A percentile compares a stretch with the other conserved stretches of the same genome.
These are phyloP conservation scores for Rhizopus stolonifer DNA, from an alignment of 371 early-diverging fungal species.

Conservation along the genomic window DNA sequence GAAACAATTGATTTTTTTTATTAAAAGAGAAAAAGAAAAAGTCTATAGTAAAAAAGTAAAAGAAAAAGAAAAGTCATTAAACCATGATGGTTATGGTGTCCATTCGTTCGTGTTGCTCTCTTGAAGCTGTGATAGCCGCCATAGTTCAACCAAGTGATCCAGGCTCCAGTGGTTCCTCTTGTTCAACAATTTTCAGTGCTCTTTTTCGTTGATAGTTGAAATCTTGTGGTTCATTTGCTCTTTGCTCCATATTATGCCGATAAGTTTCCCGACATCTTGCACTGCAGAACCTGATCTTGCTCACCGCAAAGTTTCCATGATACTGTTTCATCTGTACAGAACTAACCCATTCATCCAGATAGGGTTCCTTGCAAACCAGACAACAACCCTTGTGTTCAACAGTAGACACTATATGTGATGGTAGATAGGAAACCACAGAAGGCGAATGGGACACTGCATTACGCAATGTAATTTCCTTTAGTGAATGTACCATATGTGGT, in stretches of 20 bases:
- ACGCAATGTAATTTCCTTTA: slow-evolving; percentile 36
- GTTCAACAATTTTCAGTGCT: slow-evolving; percentile 8
- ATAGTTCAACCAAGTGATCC: slow-evolving; percentile 16
- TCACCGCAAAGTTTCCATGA: slow-evolving; percentile 47
- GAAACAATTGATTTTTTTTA: background rate
- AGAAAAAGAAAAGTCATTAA: too few species aligned
- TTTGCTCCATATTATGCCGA: background rate
- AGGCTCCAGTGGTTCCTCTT: slow-evolving; percentile 4
- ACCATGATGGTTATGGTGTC: slow-evolving; percentile 10
- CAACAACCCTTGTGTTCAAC: slow-evolving; percentile 35
- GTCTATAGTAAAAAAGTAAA: too few species aligned
- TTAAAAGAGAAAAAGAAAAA: slow-evolving; percentile 1
- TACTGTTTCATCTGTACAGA: slow-evolving; percentile 52
- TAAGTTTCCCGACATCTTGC: slow-evolving; percentile 40
- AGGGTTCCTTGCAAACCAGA: slow-evolving; percentile 44
- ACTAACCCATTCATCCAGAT: slow-evolving; percentile 62
- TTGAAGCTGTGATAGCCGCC: slow-evolving; percentile 18
- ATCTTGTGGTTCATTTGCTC: background rate
- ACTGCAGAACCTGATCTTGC: slow-evolving; percentile 54
- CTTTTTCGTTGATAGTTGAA: slow-evolving; percentile 9
- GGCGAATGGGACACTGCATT: slow-evolving; percentile 4
- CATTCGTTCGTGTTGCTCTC: slow-evolving; percentile 18
- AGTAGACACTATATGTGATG: slow-evolving; percentile 40
- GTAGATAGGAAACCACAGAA: slow-evolving; percentile 25
- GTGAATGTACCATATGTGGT: slow-evolving; percentile 25